These are phyloP conservation scores for Cinnamomum chago DNA, from an alignment of 164 flowering plant genomes.

Conservation along the genomic window DNA sequence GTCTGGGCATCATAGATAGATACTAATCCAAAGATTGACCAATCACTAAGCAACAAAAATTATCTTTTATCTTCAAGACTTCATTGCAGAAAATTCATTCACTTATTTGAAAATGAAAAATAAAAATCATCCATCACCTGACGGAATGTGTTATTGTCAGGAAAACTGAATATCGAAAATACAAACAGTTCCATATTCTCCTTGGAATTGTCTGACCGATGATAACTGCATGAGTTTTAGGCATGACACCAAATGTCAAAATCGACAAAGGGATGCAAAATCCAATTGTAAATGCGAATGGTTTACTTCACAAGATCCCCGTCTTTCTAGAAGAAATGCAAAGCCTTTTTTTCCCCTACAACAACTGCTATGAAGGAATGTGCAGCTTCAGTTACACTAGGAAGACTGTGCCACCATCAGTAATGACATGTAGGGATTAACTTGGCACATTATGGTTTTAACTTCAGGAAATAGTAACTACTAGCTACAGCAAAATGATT, in stretches of 20 bases:
- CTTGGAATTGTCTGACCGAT: too few species aligned
- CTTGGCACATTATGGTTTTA: background rate
- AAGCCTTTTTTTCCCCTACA: background rate
- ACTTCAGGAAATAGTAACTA: background rate
- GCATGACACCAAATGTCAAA: background rate
- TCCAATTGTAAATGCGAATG: too few species aligned
- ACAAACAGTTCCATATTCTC: too few species aligned
- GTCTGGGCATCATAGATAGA: too few species aligned
- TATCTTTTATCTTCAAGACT: too few species aligned
- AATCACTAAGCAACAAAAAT: too few species aligned
- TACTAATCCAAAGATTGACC: too few species aligned
- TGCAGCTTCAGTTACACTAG: background rate
- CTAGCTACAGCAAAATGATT: constrained; percentile 1
- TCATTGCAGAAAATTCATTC: too few species aligned
- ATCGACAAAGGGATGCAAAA: background rate
- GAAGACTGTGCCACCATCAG: background rate
- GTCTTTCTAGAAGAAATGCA: background rate
- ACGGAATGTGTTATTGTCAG: too few species aligned
- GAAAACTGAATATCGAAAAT: too few species aligned
- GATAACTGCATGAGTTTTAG: background rate
- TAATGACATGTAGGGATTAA: background rate
- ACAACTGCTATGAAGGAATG: background rate
- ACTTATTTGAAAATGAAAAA: too few species aligned
- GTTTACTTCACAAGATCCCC: background rate
- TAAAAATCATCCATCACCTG: too few species aligned